A percentile compares a stretch with the other conserved stretches of the same genome.
These are phyloP conservation scores for Camellia sinensis DNA, from an alignment of 148 eudicot species.

Conservation along the genomic window DNA sequence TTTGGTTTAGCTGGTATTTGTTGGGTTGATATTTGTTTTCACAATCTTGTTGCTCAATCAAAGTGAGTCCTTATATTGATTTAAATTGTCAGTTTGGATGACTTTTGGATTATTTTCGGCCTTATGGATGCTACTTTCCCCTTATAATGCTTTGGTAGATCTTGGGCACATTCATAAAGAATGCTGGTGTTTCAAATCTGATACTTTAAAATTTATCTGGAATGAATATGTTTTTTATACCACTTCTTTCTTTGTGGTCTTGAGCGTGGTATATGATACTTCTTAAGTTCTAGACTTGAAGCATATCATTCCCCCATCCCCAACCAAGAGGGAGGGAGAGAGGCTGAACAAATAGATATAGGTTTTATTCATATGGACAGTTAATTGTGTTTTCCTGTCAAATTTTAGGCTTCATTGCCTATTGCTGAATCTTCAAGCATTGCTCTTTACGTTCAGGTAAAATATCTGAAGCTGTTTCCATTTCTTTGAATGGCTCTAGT, in stretches of 20 bases:
- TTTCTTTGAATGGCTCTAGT: constrained; percentile 38
- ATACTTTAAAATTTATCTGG: background rate
- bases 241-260: background rate
- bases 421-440: background rate
- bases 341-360: background rate
- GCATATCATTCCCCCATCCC: too few relatives aligned
- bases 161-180: background rate
- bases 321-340: too few relatives aligned
- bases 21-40: background rate
- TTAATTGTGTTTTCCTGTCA: background rate
- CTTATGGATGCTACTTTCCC: background rate
- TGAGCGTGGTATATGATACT: too few relatives aligned
- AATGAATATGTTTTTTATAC: background rate
- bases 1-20: background rate
- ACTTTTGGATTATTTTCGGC: too few relatives aligned
- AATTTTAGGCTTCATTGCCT: background rate
- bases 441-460: constrained; percentile 45
- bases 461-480: constrained; percentile 24
- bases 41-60: too few relatives aligned
- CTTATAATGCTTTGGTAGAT: background rate
- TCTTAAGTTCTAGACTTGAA: too few relatives aligned
- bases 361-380: background rate
- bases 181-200: background rate
- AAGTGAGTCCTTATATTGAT: background rate
- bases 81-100: background rate